Conservation (phyloP, 2,329 filamentous ascomycete genomes). For the Xylaria sp. region DNA sequence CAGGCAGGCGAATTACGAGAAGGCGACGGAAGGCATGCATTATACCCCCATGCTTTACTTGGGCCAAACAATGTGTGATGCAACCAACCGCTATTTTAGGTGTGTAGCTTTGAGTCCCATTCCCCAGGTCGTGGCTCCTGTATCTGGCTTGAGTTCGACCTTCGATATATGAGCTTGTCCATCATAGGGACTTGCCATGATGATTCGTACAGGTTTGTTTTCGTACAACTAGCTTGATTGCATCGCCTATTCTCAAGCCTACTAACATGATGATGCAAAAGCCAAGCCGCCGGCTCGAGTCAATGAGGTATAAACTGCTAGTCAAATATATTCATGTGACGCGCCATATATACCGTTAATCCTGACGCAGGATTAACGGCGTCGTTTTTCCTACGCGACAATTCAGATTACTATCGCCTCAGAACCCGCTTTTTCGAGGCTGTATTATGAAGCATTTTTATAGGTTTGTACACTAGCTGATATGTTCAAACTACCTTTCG, state of each 20-base stretch:
- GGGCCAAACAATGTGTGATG: neutral
- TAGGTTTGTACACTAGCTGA: constrained; percentile 32
- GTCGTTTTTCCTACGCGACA: too few species aligned
- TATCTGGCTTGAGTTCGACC: neutral
- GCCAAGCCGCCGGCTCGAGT: neutral
- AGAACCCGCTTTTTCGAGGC: constrained; percentile 5
- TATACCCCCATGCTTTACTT: neutral
- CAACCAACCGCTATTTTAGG: too few species aligned
- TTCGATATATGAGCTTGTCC: neutral
- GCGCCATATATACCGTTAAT: too few species aligned
- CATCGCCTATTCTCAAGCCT: neutral
- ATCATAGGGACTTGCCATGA: neutral
- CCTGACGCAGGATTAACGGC: too few species aligned
- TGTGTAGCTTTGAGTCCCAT: too few species aligned
- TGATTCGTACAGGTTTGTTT: neutral
- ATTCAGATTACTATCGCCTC: constrained; percentile 6
- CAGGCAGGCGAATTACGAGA: neutral
- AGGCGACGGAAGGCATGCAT: neutral
- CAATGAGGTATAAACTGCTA: neutral
- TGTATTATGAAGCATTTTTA: constrained; percentile 15
- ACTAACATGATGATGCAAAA: neutral
- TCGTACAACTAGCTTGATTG: neutral
- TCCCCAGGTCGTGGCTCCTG: neutral
- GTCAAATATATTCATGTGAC: neutral
- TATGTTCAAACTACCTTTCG: constrained; percentile 35